Evolutionary conservation across 75 land plant genomes (phyloP), one percentile per base, ranked within the genome.

Genomic region (Cupressus sempervirens): DNA sequence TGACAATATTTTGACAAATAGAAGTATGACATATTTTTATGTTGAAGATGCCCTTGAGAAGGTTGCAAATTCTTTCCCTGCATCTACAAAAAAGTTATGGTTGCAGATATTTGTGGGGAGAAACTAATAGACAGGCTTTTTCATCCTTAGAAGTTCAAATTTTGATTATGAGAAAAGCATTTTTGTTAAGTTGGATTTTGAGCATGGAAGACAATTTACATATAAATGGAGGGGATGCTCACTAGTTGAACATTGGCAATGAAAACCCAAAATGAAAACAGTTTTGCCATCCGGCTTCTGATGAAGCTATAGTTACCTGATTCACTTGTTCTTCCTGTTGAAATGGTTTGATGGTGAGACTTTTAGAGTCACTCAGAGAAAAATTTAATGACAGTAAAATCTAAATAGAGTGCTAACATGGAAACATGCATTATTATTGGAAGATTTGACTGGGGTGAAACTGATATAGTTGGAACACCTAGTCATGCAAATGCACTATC

Each of bases 41-140:
- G 95, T 97, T 88, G 98, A 94, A 43, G 96, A 97, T 58, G 93
- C 94, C 3, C 92, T 95, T 72, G 98, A 94, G 54, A 97, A 94
- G 94, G 96, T 93, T 6, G 98, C 70, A 8, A n/a, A 20, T 0
- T 26, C n/a, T 5, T n/a, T 65, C n/a, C n/a, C n/a, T 90, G 88
- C 70, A 84, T 90, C 84, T 86, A 86, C 72, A 90, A 90, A 16
- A 90, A 88, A 82, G 91, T 88, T 75, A 53, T 88, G 62, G 86
- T 90, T 88, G 90, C 86, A 56, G 91, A 90, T 58, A 77, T 88
- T 72, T 88, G 88, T 72, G 88, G 86, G 90, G 82, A 90, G 70
- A 88, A 88, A 46, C 84, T 90, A 35, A 90, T 86, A 29, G 81
- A 86, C 3, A 90, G 91, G 70, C 85, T 90, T 74, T 53, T 90